Base-by-base conservation (phyloP, 139 green algal genomes). In the Ettlia oleoabundans region DNA sequence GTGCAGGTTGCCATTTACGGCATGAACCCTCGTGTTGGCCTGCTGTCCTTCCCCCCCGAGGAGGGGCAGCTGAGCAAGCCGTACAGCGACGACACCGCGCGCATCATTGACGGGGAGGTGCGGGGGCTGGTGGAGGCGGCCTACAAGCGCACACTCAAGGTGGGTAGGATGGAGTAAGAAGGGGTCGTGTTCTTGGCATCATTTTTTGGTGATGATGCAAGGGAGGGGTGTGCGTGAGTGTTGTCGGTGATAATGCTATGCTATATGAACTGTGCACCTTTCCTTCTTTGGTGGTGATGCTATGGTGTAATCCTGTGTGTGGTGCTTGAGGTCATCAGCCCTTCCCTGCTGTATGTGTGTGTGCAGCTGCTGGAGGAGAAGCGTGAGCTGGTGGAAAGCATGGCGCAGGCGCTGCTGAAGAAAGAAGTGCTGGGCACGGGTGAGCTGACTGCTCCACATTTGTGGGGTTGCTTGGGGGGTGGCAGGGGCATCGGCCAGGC, bases 31-130 rank as follows among this genome's bases (percentile, higher is more conserved):
- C 37, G 22, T 38, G 88, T 99, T 8, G 97, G 97, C 58, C 88
- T 99, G 74, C 88, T 99, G 38, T 98, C 94, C 6, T 99, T 98
- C 89, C 96, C 97, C 22, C 89, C 86, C 68, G 88, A 96, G 65
- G 88, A 97, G 9, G 86, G 94, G 40, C 80, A 87, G 2, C 95
- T 99, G 84, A 90, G 96, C 86, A 99, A 99, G 91, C 97, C 97
- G 24, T 99, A 98, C 93, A 92, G 75, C 61, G 90, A 99, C 42
- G 91, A 97, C 80, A 99, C 97, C 0, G 96, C 97, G 4, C 87
- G 88, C 13, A 86, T 99, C 52, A 99, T 99, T 61, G 97, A 99
- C 86, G 80, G 91, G 51, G 97, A 99, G 92, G 96, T 97, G 68
- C 90, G 96, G 4, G 19, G 73, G 37, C 90, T 98, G 68, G 93